Base-by-base conservation (phyloP, 2,329 filamentous ascomycete species). In the Verticillium dahliae region DNA sequence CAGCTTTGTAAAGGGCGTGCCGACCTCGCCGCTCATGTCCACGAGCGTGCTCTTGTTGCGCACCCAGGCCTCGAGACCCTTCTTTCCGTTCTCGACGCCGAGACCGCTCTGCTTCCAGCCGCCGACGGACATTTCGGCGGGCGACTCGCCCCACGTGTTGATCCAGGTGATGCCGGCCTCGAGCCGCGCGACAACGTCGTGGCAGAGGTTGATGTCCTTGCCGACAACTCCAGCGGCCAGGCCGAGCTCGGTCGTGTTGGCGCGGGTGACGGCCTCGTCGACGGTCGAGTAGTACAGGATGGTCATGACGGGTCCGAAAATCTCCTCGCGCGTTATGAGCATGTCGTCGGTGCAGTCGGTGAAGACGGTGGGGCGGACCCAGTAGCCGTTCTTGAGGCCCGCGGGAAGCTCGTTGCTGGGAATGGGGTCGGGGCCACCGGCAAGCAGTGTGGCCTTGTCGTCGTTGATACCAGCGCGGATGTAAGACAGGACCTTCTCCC, bases 91-190 rank as follows among this genome's bases (percentile, higher is more conserved):
- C 80, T 96, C 92, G 1, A 96, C 87, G 0, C 92, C 92, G 10
- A 96, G 77, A 38, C 92, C 92, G 71, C 91, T 96, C 81, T 90
- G 83, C 80, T 96, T 96, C 92, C 92, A 96, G 0, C 92, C 92
- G 10, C 92, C 92, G 0, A 96, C 92, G 2, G 90, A 89, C 92
- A 96, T 96, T 79, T 96, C 92, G 0, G 92, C 91, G 0, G 92
- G 92, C 57, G 85, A 89, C 78, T 96, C 92, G n/a, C 92, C 92
- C 92, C 92, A 96, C 0, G 90, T 92, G 73, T 96, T 96, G 59
- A 96, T 82, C 92, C 92, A 96, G 1, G 91, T 96, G 69, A 96
- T 96, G 38, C 92, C 92, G 0, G 91, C 91, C 71, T 96, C 83
- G 5, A 96, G 78, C 69, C 85, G 81, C 31, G 84, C 81, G 52